Percentiles rank a stretch among this genome's conserved stretches.
Evolutionary conservation across 305 asterid species (phyloP).

Genomic region (Striga hermonthica): DNA sequence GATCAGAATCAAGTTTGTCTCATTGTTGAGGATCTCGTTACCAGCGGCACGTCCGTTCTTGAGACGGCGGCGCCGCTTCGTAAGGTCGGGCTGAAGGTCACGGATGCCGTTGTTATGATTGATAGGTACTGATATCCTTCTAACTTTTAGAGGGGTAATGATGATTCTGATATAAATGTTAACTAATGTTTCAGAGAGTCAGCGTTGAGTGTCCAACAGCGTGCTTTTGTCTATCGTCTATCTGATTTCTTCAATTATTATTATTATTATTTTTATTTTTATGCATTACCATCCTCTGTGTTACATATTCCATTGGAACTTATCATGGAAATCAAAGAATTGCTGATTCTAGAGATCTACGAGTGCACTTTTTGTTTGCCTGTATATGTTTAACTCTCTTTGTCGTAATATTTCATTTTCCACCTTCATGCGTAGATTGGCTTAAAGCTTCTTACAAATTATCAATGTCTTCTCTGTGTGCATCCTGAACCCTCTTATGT

Average conservation of each 20-base stretch:
- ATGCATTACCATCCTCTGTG: conserved; percentile 10
- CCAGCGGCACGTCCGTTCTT: conserved; percentile 59
- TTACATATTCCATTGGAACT: neutral
- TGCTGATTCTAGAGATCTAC: neutral
- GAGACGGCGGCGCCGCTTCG: conserved; percentile 64
- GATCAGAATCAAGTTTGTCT: conserved; percentile 49
- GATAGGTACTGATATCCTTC: too few species aligned
- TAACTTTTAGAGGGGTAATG: too few species aligned
- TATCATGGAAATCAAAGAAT: too few species aligned
- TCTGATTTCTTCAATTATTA: neutral
- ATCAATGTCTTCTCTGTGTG: neutral
- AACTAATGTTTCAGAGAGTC: neutral
- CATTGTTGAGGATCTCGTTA: conserved; percentile 61
- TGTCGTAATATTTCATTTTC: neutral
- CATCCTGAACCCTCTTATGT: neutral
- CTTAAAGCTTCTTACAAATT: neutral
- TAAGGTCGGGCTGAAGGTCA: conserved; percentile 67
- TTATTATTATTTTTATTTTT: conserved; percentile 14
- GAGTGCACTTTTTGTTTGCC: neutral
- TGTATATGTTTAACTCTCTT: neutral
- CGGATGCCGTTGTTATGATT: conserved; percentile 82
- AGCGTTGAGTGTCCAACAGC: neutral
- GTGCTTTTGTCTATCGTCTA: neutral
- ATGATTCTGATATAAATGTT: neutral
- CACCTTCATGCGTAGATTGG: conserved; percentile 5